Evolutionary conservation across 768 basidiomycete genomes (phyloP).

Genomic region (Clitopilus passeckerianus): DNA sequence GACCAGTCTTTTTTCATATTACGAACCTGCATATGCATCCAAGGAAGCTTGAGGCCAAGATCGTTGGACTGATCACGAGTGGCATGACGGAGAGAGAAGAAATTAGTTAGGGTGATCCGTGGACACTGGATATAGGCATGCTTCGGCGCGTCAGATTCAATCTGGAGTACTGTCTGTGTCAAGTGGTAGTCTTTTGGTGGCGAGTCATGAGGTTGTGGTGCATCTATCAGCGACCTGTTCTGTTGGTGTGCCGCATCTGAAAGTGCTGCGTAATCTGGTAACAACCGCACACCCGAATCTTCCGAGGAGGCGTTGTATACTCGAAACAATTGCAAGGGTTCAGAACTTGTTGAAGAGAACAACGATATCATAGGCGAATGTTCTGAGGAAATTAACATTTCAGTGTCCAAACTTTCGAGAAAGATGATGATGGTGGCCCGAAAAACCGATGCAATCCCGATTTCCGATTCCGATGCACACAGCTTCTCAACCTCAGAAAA

Average conservation of each 20-base stretch:
- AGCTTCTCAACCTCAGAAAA: too few relatives aligned
- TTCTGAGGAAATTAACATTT: slow-evolving; percentile 53
- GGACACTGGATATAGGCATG: slow-evolving; percentile 70
- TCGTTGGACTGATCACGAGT: slow-evolving; percentile 13
- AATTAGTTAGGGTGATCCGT: slow-evolving; percentile 12
- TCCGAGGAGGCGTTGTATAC: slow-evolving; percentile 41
- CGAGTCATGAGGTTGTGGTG: not conserved
- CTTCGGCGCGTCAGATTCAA: slow-evolving; percentile 71
- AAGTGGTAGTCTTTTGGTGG: slow-evolving; percentile 30
- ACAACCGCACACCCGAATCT: slow-evolving; percentile 62
- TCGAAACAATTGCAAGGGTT: slow-evolving; percentile 56
- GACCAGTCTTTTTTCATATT: slow-evolving; percentile 66
- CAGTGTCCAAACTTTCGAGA: not conserved
- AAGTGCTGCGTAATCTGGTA: slow-evolving; percentile 51
- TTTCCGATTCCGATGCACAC: too few relatives aligned
- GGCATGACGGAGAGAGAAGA: not conserved
- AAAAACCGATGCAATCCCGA: too few relatives aligned
- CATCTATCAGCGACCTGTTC: not conserved
- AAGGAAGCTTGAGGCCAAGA: slow-evolving; percentile 62
- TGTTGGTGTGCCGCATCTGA: slow-evolving; percentile 12
- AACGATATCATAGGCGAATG: slow-evolving; percentile 66
- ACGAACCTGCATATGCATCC: slow-evolving; percentile 75
- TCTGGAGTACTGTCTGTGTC: slow-evolving; percentile 68
- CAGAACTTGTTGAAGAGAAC: slow-evolving; percentile 68
- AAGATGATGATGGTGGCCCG: not conserved